Evolutionary conservation across 495 filamentous ascomycete species (phyloP).

Genomic region (Aspergillus egyptiacus): DNA sequence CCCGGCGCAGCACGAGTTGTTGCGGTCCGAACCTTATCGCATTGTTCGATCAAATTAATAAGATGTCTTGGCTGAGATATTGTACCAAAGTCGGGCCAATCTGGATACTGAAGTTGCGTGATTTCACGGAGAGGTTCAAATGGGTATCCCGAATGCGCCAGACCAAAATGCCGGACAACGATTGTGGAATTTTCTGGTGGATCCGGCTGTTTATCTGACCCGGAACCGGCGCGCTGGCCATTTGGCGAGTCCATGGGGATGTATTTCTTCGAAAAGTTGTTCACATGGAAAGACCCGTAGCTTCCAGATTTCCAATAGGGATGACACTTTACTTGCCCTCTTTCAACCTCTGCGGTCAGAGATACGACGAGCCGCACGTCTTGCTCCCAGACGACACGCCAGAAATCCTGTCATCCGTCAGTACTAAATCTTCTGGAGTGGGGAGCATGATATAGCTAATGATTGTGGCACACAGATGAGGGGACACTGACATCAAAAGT

Average conservation of each 20-base stretch:
- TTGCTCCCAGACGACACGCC: constrained; percentile 96
- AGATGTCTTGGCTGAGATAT: constrained; percentile 85
- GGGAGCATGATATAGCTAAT: background rate
- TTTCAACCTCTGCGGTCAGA: constrained; percentile 91
- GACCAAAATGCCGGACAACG: constrained; percentile 78
- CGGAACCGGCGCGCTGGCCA: constrained; percentile 6
- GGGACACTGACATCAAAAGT: constrained; percentile 88
- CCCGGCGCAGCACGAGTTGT: constrained; percentile 30
- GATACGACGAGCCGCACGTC: constrained; percentile 92
- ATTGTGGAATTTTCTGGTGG: constrained; percentile 44
- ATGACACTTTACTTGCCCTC: constrained; percentile 91
- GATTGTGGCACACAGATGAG: too few relatives aligned
- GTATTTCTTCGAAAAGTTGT: constrained; percentile 70
- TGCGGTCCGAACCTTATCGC: constrained; percentile 49
- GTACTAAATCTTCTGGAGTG: background rate
- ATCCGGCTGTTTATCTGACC: constrained; percentile 9
- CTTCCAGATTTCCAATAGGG: constrained; percentile 80
- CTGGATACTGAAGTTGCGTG: constrained; percentile 88
- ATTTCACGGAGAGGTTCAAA: constrained; percentile 88
- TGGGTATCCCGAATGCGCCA: constrained; percentile 69
- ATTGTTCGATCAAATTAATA: constrained; percentile 79
- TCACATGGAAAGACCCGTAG: constrained; percentile 76
- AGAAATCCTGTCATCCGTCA: constrained; percentile 76
- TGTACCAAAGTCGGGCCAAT: constrained; percentile 94
- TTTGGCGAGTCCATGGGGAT: constrained; percentile 59